Conservation (phyloP, 2,329 filamentous ascomycete genomes). For the Trichoderma sp. region DNA sequence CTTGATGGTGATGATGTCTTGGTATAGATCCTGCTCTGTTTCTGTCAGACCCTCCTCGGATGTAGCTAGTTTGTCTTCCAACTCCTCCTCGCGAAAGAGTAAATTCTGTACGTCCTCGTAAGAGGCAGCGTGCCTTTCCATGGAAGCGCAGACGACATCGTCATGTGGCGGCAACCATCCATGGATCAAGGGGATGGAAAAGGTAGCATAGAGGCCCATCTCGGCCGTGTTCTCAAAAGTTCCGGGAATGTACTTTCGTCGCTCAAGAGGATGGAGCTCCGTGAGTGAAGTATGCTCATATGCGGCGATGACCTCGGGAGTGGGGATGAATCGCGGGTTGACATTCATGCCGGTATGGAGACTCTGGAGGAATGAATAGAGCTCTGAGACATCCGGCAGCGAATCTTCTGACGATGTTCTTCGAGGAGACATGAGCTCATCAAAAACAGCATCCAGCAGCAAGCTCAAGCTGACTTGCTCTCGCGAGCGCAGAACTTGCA, state of each 20-base stretch:
- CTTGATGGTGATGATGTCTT: constrained; percentile 82
- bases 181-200: constrained; percentile 84
- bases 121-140: constrained; percentile 72
- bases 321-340: constrained; percentile 80
- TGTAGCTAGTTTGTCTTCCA: constrained; percentile 69
- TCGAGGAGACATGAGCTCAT: constrained; percentile 81
- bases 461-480: constrained; percentile 87
- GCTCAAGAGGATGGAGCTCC: constrained; percentile 49
- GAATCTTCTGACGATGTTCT: constrained; percentile 60
- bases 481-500: constrained; percentile 72
- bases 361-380: constrained; percentile 83
- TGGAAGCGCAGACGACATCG: constrained; percentile 65
- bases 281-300: constrained; percentile 53
- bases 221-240: constrained; percentile 84
- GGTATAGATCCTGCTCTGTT: constrained; percentile 74
- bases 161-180: constrained; percentile 78
- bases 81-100: constrained; percentile 82
- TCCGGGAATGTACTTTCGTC: constrained; percentile 56
- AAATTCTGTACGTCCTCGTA: constrained; percentile 92
- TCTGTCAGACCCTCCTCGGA: constrained; percentile 53
- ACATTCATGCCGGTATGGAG: constrained; percentile 98
- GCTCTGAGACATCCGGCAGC: constrained; percentile 80
- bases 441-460: constrained; percentile 84
- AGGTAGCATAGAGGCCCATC: constrained; percentile 87
- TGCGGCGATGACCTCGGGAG: constrained; percentile 43